Base-by-base conservation (phyloP, 495 filamentous ascomycete species). In the Amniculicola lignicola region DNA sequence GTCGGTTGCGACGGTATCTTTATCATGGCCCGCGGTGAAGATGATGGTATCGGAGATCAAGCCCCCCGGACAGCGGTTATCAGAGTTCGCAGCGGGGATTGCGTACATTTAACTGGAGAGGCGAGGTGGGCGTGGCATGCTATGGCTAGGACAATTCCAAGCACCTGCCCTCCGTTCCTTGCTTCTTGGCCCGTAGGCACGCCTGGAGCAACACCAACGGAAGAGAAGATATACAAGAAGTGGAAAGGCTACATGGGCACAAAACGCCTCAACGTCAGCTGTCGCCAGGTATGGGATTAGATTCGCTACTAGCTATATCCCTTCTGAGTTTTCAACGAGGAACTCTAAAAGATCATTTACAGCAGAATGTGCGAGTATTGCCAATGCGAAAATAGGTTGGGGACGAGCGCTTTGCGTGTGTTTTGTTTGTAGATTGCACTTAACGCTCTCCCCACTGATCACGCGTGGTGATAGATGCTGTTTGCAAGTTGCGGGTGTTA, bases 81-180 rank as follows among this genome's bases (percentile, higher is more conserved):
- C 21, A 25, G 51, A 21, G 54, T 63, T 9, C 48, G 55, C n/a
- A 59, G 54, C 25, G 61, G 61, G 10, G 61, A 63, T 31, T 55
- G 46, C 18, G 38, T 63, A 1, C 55, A 59, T 33, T 49, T 63
- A 28, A 45, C 50, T n/a, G 61, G 61, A 1, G 49, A 56, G 15
- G 55, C 61, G 10, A n/a, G 61, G 21, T 63, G 61, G 61, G 61
- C 61, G 46, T 63, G 61, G 61, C 61, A 63, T 42, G 54, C 61
- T 1, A 63, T 63, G 61, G 44, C 61, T 7, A 41, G 55, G 4
- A 55, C 45, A 4, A 54, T 63, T 16, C 54, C 61, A 7, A 39
- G 55, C 5, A 63, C 61, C 1, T 59, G 55, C 25, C 61, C 61
- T n/a, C 3, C 41, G 23, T 39, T 38, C 35, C 51, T 63, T 22